Base-by-base conservation (phyloP, 371 early-diverging fungal genomes). In the Sporodiniella umbellata region DNA sequence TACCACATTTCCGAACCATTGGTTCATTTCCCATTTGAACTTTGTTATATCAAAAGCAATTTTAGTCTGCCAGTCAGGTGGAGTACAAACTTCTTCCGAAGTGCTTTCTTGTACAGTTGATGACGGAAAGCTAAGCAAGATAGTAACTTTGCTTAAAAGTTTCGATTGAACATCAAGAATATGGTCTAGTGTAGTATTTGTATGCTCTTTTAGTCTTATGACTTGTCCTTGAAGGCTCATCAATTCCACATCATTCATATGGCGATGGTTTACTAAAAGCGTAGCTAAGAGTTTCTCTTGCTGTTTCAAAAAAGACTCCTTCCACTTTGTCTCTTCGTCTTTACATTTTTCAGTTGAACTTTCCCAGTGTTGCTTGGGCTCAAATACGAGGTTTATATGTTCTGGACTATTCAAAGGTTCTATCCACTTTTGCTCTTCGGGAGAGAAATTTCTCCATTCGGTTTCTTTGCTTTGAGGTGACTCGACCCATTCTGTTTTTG, bases 1-100 rank as follows among this genome's bases (percentile, higher is more conserved):
- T n/a, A 55, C 58, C 7, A 50, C 17, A 26, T 18, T 51, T 22
- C 64, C 59, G 12, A 55, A 38, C 54, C 54, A 54, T 45, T 58
- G 58, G 35, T 48, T 54, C 22, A 63, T 14, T 15, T 42, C 51
- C 64, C 64, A 63, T 45, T 56, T 56, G 15, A 52, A 40, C 14
- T 37, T 42, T 22, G 50, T 24, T 6, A 49, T 5, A 3, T 39
- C 17, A 49, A 38, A 58, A 17, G 53, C 59, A 5, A 58, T 2
- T 45, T 58, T 53, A 33, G 59, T 58, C 37, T 53, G 59, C 59
- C 59, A 58, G 45, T 24, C 15, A 12, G 40, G 25, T 51, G 30
- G 10, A 37, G 26, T 14, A n/a, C 14, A 17, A 15, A 19, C 22
- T 38, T 4, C 21, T 40, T 40, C 23, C n/a, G n/a, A n/a, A n/a